Conservation (phyloP, 208 protist species). For the Kentomonas sorsogonicus region DNA sequence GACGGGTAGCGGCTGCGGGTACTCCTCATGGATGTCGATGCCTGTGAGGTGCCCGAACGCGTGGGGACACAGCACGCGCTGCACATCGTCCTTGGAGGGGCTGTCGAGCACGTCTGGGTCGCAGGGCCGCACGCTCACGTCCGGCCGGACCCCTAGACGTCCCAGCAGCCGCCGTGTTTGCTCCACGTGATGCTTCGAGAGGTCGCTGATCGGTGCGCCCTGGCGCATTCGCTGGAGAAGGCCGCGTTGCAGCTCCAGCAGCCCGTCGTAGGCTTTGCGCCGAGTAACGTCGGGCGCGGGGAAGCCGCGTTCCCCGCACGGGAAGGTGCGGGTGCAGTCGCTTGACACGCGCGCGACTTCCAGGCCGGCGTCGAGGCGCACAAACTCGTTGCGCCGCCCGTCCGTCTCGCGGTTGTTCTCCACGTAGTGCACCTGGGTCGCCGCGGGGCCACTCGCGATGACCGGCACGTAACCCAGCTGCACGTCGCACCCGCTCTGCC, state of each 20-base stretch:
- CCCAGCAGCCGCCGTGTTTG: slow-evolving; percentile 21
- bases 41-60: slow-evolving; percentile 52
- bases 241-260: slow-evolving; percentile 33
- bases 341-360: slow-evolving; percentile 43
- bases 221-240: slow-evolving; percentile 23
- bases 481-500: no score
- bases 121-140: background rate
- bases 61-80: slow-evolving; percentile 51
- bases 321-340: slow-evolving; percentile 66
- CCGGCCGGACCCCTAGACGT: slow-evolving; percentile 17
- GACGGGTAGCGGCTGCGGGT: no score
- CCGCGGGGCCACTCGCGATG: slow-evolving; percentile 32
- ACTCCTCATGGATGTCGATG: slow-evolving; percentile 51
- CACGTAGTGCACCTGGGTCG: slow-evolving; percentile 53
- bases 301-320: slow-evolving; percentile 17
- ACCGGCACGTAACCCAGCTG: slow-evolving; percentile 43
- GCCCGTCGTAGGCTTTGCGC: slow-evolving; percentile 22
- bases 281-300: background rate
- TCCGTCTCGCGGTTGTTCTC: slow-evolving; percentile 21
- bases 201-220: slow-evolving; percentile 18
- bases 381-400: slow-evolving; percentile 9
- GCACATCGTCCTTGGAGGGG: slow-evolving; percentile 18
- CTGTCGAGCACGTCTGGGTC: slow-evolving; percentile 3
- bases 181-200: slow-evolving; percentile 26
- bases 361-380: slow-evolving; percentile 45